Evolutionary conservation across 106 monocot species (phyloP).

Genomic region (Cymbidium sinense): DNA sequence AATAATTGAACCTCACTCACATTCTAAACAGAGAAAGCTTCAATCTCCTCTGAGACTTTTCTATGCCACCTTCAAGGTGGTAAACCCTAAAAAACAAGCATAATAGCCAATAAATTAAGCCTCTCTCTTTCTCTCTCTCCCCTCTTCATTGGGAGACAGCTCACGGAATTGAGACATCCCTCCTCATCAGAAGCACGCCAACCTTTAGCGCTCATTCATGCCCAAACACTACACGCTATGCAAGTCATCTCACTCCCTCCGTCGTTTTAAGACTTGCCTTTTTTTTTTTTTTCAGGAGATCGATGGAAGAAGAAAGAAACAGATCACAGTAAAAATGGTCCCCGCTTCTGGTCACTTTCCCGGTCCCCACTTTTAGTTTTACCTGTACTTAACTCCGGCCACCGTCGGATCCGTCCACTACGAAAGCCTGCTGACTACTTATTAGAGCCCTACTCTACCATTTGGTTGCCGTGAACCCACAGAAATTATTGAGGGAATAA

Average conservation of each 20-base stretch:
- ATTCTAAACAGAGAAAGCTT: too few species aligned
- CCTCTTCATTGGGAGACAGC: not conserved
- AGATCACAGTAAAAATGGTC: not conserved
- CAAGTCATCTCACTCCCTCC: too few species aligned
- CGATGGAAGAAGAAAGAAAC: not conserved
- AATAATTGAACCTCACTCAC: too few species aligned
- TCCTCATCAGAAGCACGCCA: not conserved
- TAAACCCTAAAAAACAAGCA: too few species aligned
- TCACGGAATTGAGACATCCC: not conserved
- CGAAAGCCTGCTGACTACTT: not conserved
- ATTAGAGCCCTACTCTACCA: not conserved
- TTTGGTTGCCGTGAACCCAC: not conserved
- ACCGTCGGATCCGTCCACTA: not conserved
- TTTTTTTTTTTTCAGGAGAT: too few species aligned
- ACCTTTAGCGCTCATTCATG: not conserved
- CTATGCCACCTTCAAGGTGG: not conserved
- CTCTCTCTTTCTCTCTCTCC: too few species aligned
- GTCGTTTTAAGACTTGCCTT: not conserved
- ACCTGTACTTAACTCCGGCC: not conserved
- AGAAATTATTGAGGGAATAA: not conserved
- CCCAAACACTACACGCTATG: not conserved
- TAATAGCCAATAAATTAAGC: too few species aligned
- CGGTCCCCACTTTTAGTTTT: not conserved
- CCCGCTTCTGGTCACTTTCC: not conserved
- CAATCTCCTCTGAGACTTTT: not conserved